phyloP scores from a whole-genome alignment of 1,284 basidiomycete species.

The Chondrostereum purpureum region DNA sequence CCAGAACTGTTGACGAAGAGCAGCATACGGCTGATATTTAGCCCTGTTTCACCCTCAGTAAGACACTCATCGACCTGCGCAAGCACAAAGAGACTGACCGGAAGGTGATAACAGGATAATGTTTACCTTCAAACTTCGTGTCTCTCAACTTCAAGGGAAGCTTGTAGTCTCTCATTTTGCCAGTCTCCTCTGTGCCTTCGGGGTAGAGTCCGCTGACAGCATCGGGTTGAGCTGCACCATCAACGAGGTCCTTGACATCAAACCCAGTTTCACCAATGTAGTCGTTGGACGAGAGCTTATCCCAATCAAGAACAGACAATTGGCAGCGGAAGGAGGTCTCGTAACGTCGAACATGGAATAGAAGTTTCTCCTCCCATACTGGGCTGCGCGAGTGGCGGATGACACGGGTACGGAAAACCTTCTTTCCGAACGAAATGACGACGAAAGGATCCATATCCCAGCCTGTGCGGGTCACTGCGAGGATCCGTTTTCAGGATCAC shows the following conservation, averaged over 20 bases:
- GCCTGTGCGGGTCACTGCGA: conserved; percentile 70
- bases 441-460: conserved; percentile 99
- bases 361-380: conserved; percentile 90
- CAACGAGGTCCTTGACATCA: conserved; percentile 66
- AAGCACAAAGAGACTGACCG: conserved; percentile 45
- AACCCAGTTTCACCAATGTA: conserved; percentile 75
- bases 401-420: conserved; percentile 91
- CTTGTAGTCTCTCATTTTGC: conserved; percentile 61
- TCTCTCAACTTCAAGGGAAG: conserved; percentile 48
- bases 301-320: conserved; percentile 89
- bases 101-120: conserved; percentile 55
- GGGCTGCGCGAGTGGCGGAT: conserved; percentile 88
- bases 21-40: conserved; percentile 92
- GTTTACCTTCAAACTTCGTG: conserved; percentile 60
- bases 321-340: conserved; percentile 76
- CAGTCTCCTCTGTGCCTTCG: conserved; percentile 29
- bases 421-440: conserved; percentile 93
- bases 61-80: not conserved
- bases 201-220: conserved; percentile 69
- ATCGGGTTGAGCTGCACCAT: conserved; percentile 69
- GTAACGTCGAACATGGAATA: conserved; percentile 90
- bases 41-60: conserved; percentile 43
- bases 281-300: conserved; percentile 87
- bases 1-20: conserved; percentile 90
- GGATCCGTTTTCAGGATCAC: conserved; percentile 5